Conservation (phyloP, 2,329 filamentous ascomycete genomes). For the Scortechinia acanthostroma region DNA sequence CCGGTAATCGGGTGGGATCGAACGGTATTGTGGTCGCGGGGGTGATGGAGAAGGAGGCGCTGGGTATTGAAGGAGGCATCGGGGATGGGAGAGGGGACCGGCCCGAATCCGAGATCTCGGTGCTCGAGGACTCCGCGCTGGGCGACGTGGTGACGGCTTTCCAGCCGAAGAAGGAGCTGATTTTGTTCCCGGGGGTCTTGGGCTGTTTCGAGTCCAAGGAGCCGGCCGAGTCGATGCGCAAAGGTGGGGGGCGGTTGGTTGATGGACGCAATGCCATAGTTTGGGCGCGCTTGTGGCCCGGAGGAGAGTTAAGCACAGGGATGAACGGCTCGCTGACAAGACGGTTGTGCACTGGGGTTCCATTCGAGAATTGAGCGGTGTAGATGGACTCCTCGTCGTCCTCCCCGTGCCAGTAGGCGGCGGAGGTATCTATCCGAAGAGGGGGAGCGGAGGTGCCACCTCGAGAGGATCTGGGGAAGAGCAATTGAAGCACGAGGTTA, state of each 20-base stretch:
- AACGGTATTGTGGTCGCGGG: neutral
- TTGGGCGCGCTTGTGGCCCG: neutral
- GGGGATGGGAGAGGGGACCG: neutral
- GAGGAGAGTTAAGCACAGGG: neutral
- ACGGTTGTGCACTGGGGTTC: neutral
- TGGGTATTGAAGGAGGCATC: neutral
- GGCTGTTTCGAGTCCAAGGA: neutral
- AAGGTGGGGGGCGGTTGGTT: neutral
- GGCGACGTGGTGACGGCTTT: neutral
- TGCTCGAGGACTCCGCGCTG: neutral
- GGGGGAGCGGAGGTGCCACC: neutral
- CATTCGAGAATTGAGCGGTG: neutral
- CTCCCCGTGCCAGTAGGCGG: neutral
- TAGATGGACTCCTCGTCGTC: neutral
- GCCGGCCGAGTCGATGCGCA: neutral
- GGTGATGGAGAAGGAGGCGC: neutral
- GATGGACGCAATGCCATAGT: neutral
- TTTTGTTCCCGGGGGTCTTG: slow-evolving; percentile 1
- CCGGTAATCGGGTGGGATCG: neutral
- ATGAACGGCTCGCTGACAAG: slow-evolving; percentile 1
- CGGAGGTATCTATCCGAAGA: neutral
- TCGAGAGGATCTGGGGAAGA: neutral
- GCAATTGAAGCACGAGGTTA: too few relatives aligned
- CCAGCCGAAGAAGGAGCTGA: slow-evolving; percentile 1
- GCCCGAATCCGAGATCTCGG: neutral